These are phyloP conservation scores for Leucocoprinus birnbaumii DNA, from an alignment of 768 basidiomycete species.

Conservation along the genomic window DNA sequence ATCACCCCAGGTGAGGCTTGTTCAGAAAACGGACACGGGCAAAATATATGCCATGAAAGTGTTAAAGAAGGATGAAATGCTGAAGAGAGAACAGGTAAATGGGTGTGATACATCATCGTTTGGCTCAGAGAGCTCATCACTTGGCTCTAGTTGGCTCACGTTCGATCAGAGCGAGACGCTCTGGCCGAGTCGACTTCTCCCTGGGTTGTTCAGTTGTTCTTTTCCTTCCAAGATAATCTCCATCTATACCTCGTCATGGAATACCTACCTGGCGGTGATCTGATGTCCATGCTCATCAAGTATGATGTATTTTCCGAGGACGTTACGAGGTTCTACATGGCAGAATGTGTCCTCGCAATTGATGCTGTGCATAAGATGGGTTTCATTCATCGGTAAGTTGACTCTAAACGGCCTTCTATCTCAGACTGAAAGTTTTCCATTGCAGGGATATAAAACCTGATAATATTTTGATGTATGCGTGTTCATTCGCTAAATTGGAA, in stretches of 20 bases:
- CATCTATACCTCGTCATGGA: constrained; percentile 99
- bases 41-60: constrained; percentile 99
- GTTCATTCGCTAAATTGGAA: constrained; percentile 34
- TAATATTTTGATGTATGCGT: constrained; percentile 66
- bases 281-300: constrained; percentile 99
- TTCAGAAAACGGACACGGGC: constrained; percentile 95
- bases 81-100: constrained; percentile 95
- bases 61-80: constrained; percentile 95
- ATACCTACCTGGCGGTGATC: constrained; percentile 95
- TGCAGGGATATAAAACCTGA: constrained; percentile 97
- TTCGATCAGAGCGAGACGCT: constrained; percentile 95
- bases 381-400: constrained; percentile 88
- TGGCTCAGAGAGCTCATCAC: not conserved
- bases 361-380: constrained; percentile 97
- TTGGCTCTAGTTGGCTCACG: constrained; percentile 80
- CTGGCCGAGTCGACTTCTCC: constrained; percentile 92
- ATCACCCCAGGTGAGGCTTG: constrained; percentile 69
- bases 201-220: constrained; percentile 97
- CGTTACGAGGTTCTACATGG: constrained; percentile 97
- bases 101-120: not conserved
- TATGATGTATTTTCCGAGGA: constrained; percentile 99
- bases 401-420: not conserved
- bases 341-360: constrained; percentile 97
- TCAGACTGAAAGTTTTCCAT: not conserved
- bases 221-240: constrained; percentile 95